Percentiles rank a stretch among this genome's conserved stretches.
Evolutionary conservation across 2,329 filamentous ascomycete species (phyloP).

Genomic region (Tolypocladium cylindrosporum): DNA sequence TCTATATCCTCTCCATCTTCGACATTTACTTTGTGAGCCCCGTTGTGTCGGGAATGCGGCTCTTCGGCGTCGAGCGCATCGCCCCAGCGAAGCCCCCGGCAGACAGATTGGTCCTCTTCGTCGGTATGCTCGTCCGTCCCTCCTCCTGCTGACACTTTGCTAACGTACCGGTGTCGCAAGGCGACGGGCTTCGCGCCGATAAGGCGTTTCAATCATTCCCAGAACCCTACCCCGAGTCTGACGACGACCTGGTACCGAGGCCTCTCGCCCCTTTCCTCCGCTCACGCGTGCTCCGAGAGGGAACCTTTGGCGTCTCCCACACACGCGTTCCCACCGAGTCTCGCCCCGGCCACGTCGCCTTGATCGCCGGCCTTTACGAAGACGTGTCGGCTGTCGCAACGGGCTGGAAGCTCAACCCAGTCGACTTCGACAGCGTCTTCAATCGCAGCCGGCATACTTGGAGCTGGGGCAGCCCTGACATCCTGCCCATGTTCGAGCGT

Average conservation of each 20-base stretch:
- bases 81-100: slow-evolving; percentile 60
- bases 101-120: slow-evolving; percentile 83
- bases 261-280: slow-evolving; percentile 86
- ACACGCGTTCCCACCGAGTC: slow-evolving; percentile 96
- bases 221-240: slow-evolving; percentile 65
- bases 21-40: slow-evolving; percentile 98
- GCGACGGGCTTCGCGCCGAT: slow-evolving; percentile 90
- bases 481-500: slow-evolving; percentile 91
- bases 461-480: slow-evolving; percentile 98
- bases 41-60: slow-evolving; percentile 89
- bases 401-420: slow-evolving; percentile 96
- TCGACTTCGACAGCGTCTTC: slow-evolving; percentile 98
- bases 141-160: neutral
- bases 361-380: slow-evolving; percentile 94
- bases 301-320: slow-evolving; percentile 95
- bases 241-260: slow-evolving; percentile 58
- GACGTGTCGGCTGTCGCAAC: slow-evolving; percentile 96
- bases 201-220: slow-evolving; percentile 93
- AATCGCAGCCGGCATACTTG: slow-evolving; percentile 94
- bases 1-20: slow-evolving; percentile 94
- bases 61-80: slow-evolving; percentile 60
- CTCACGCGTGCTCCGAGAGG: slow-evolving; percentile 76
- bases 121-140: slow-evolving; percentile 46
- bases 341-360: slow-evolving; percentile 86
- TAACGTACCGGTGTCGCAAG: slow-evolving; percentile 25